Base-by-base conservation (phyloP, 1,284 basidiomycete species). In the Ganoderma sinense region DNA sequence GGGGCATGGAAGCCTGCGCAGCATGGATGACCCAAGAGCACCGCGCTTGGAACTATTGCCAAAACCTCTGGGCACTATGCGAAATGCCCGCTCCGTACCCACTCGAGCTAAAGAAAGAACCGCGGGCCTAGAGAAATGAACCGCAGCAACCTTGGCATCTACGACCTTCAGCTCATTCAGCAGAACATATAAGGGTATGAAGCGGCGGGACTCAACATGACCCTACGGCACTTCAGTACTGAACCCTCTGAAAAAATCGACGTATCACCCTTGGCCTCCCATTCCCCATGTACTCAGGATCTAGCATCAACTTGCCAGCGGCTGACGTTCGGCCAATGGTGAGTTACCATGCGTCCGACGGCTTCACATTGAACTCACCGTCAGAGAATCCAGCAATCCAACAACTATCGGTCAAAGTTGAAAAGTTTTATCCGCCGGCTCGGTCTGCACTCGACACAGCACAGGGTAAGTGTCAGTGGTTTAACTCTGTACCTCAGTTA, bases 71-170 rank as follows among this genome's bases (percentile, higher is more conserved):
- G 45, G 18, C 39, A 23, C 40, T 16, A 40, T 58, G 40, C 51
- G 39, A 65, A 48, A 16, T 29, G 43, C 6, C 11, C 36, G 23
- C 51, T 23, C 8, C 10, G 26, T 43, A 31, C 61, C 61, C 66
- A 67, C 45, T 39, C 14, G 29, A 55, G 51, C 29, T 39, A 51
- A 63, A 68, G 62, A 68, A 59, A 53, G 61, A 43, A 20, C 5
- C 55, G 29, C 39, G 36, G 26, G 55, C 23, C 43, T 51, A 23
- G 26, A 39, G 60, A 51, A 64, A 36, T 14, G 23, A 13, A 41
- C 62, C 66, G 62, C 66, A 68, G 66, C 29, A 55, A 26, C 14
- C 66, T 67, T 67, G 66, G 66, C 51, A 40, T 33, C 40, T n/a
- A n/a, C n/a, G n/a, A 26, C 29, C 29, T 45, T 58, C 39, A 8